These are phyloP conservation scores for Apostasia ramifera DNA, from an alignment of 106 monocot species.

Conservation along the genomic window DNA sequence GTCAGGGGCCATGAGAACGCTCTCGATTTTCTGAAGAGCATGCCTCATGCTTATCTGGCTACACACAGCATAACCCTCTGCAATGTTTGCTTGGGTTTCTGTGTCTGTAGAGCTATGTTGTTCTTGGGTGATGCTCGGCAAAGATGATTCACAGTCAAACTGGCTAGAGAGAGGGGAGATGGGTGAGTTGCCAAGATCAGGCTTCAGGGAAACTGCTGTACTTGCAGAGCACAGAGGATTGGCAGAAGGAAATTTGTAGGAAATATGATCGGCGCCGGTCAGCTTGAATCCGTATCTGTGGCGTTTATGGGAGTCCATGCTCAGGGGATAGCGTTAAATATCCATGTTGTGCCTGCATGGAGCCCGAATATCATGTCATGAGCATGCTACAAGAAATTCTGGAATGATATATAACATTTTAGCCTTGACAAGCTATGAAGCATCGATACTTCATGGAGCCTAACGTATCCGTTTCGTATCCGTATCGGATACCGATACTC, in stretches of 20 bases:
- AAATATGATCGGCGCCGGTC: slow-evolving; percentile 1
- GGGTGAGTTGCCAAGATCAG: slow-evolving; percentile 42
- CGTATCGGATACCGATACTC: too few species aligned
- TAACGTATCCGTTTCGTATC: too few species aligned
- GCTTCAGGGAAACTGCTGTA: slow-evolving; percentile 19
- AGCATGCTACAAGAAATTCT: too few species aligned
- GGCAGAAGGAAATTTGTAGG: slow-evolving; percentile 16
- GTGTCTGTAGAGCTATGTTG: slow-evolving; percentile 40
- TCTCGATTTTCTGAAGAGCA: slow-evolving; percentile 62
- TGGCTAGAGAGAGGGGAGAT: slow-evolving; percentile 48
- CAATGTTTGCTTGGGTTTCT: slow-evolving; percentile 8
- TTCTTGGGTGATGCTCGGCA: slow-evolving; percentile 28
- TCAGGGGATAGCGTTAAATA: slow-evolving; percentile 18
- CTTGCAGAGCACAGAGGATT: slow-evolving; percentile 18
- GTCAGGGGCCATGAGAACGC: slow-evolving; percentile 74
- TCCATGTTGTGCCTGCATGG: too few species aligned
- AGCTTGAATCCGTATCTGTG: slow-evolving; percentile 22
- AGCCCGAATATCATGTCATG: too few species aligned
- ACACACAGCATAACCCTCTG: slow-evolving; percentile 19
- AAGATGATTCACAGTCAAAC: slow-evolving; percentile 27
- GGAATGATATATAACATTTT: too few species aligned
- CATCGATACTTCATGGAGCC: too few species aligned
- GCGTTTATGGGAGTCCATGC: slow-evolving; percentile 52
- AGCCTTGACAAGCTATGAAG: too few species aligned
- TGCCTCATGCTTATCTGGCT: slow-evolving; percentile 31